Base-by-base conservation (phyloP, 2,329 filamentous ascomycete genomes). In the Microdochium bolleyi region DNA sequence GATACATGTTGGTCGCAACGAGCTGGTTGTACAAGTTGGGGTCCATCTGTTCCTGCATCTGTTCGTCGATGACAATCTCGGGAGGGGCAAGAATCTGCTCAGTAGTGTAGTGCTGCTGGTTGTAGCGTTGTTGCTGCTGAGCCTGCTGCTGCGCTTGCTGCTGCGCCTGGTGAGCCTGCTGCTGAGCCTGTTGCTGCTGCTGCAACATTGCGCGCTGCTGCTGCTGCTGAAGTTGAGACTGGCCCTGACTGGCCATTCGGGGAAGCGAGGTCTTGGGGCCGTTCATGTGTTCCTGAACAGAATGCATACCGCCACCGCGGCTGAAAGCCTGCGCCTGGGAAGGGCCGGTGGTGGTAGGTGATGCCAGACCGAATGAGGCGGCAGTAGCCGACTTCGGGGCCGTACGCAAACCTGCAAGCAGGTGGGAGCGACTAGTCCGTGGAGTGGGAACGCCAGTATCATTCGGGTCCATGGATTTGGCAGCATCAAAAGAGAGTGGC, bases 381-480 rank as follows among this genome's bases (percentile, higher is more conserved):
- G 85, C 82, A n/a, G 79, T 80, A 27, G 84, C 79, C 49, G 88
- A 92, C 78, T 96, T 96, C 37, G 94, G 94, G 50, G 92, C 91
- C 57, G 94, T 99, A 66, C 94, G 85, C 56, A 99, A 79, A 53
- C 92, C 92, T 56, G 92, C 92, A 64, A 99, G 84, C 58, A 99
- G 81, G 67, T 99, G 94, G 58, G 91, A 95, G 60, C 94, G 89
- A 71, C 91, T 96, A 52, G 92, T 97, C 64, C 92, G 88, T 56
- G 92, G 94, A 52, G 92, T 95, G 9, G 88, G 83, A 52, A 83
- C 79, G 53, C 83, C 80, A 53, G 85, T 85, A 58, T 87, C 84
- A 55, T 83, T 78, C 62, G 83, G 71, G 60, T 86, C 84, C 63
- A 83, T 80, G 54, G 88, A 80, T 70, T 88, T 91, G 58, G 80